Percentiles rank a stretch among this genome's conserved stretches.
phyloP scores from a whole-genome alignment of 1,139 yeast genomes.

The Scheffersomyces cryptocercus region DNA sequence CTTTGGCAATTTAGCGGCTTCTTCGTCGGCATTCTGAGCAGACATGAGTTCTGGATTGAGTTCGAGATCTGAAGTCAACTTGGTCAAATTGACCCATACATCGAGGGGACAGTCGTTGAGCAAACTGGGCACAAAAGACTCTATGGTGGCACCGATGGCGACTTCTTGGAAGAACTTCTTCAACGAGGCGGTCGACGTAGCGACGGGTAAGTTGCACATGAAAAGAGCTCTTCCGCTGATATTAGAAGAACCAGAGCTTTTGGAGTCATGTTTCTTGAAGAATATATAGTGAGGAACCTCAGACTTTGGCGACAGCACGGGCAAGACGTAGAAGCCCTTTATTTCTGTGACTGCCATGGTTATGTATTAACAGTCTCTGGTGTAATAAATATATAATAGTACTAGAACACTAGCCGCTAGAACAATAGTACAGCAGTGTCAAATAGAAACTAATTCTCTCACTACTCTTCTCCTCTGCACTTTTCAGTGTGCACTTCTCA shows the following conservation, averaged over 20 bases:
- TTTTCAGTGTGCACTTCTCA: too few species aligned
- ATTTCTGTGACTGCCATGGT: constrained; percentile 33
- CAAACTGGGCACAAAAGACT: constrained; percentile 41
- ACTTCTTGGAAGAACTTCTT: constrained; percentile 60
- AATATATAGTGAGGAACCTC: constrained; percentile 51
- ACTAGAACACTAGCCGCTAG: too few species aligned
- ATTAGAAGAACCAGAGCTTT: constrained; percentile 25
- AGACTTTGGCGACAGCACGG: constrained; percentile 39
- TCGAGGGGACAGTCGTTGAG: constrained; percentile 48
- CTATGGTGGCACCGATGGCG: constrained; percentile 63
- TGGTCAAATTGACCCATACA: constrained; percentile 57
- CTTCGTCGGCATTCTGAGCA: constrained; percentile 11
- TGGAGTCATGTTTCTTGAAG: constrained; percentile 64
- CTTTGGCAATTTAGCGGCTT: constrained; percentile 56
- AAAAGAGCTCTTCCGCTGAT: constrained; percentile 52
- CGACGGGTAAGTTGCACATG: constrained; percentile 74
- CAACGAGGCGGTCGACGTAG: constrained; percentile 52
- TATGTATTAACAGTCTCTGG: not conserved
- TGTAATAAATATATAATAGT: too few species aligned
- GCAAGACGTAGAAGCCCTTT: constrained; percentile 57
- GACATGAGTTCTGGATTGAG: constrained; percentile 19
- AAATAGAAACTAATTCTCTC: not conserved
- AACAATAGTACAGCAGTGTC: not conserved
- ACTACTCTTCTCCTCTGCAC: not conserved
- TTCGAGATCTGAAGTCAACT: constrained; percentile 61